Percentiles rank a stretch among this genome's conserved stretches.
phyloP scores from a whole-genome alignment of 2,329 filamentous ascomycete genomes.

The Fusarium sambucinum region DNA sequence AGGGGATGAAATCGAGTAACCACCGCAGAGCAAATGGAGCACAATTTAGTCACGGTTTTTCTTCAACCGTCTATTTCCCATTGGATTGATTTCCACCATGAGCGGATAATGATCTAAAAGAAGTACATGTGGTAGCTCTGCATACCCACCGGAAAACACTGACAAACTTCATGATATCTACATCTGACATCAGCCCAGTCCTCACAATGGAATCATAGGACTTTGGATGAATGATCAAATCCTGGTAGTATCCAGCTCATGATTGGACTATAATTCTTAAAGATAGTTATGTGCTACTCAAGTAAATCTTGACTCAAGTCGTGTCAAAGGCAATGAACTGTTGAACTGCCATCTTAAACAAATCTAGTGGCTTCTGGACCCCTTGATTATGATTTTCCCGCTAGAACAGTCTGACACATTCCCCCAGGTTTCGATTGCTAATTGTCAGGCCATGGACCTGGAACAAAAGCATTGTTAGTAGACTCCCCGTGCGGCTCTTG shows the following conservation, averaged over 20 bases:
- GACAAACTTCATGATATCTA: slow-evolving; percentile 32
- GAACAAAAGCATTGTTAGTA: slow-evolving; percentile 30
- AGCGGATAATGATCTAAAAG: slow-evolving; percentile 10
- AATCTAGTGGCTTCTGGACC: slow-evolving; percentile 15
- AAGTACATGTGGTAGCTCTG: slow-evolving; percentile 2
- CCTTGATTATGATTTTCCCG: slow-evolving; percentile 27
- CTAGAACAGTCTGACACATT: slow-evolving; percentile 42
- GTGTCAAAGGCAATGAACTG: background rate
- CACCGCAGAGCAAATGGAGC: background rate
- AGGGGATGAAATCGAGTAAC: background rate
- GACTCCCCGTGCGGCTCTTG: slow-evolving; percentile 39
- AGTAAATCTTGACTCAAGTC: background rate
- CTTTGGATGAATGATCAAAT: background rate
- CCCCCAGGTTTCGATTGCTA: slow-evolving; percentile 42
- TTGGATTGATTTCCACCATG: background rate
- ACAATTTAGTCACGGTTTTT: background rate
- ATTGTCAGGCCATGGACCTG: slow-evolving; percentile 44
- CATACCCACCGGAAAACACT: slow-evolving; percentile 19
- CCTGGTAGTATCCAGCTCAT: too few relatives aligned
- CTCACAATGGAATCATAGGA: background rate
- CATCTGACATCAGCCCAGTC: slow-evolving; percentile 16
- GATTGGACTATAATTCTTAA: background rate
- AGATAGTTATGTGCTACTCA: background rate
- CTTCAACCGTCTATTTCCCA: background rate
- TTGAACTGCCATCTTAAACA: slow-evolving; percentile 1